phyloP scores from a whole-genome alignment of 306 rosid genomes.

The Prunus dulcis region DNA sequence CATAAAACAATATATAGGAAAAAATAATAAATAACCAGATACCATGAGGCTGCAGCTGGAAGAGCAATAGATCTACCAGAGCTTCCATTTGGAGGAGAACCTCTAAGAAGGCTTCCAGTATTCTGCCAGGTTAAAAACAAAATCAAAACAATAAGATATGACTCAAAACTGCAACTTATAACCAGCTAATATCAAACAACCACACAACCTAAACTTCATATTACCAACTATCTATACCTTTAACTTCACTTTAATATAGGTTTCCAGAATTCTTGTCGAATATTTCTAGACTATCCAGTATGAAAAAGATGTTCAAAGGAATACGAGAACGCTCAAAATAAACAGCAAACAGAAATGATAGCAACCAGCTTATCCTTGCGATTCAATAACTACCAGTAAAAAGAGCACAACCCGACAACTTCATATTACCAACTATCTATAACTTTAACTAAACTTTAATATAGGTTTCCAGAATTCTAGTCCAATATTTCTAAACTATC shows the following conservation, averaged over 20 bases:
- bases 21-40: slow-evolving; percentile 25
- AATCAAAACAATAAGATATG: background rate
- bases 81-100: slow-evolving; percentile 72
- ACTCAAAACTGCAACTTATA: background rate
- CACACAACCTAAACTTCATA: background rate
- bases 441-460: background rate
- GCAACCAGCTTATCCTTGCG: background rate
- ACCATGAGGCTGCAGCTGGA: slow-evolving; percentile 77
- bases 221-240: background rate
- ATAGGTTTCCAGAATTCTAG: background rate
- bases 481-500: background rate
- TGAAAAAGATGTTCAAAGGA: background rate
- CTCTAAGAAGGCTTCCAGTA: slow-evolving; percentile 37
- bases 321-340: background rate
- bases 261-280: background rate
- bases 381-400: background rate
- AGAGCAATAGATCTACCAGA: slow-evolving; percentile 54
- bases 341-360: background rate
- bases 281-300: background rate
- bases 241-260: background rate
- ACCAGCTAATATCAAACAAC: background rate
- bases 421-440: background rate
- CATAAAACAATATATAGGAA: slow-evolving; percentile 11
- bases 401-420: background rate
- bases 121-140: slow-evolving; percentile 44